phyloP scores from a whole-genome alignment of 306 rosid genomes.

The Biancaea sappan region DNA sequence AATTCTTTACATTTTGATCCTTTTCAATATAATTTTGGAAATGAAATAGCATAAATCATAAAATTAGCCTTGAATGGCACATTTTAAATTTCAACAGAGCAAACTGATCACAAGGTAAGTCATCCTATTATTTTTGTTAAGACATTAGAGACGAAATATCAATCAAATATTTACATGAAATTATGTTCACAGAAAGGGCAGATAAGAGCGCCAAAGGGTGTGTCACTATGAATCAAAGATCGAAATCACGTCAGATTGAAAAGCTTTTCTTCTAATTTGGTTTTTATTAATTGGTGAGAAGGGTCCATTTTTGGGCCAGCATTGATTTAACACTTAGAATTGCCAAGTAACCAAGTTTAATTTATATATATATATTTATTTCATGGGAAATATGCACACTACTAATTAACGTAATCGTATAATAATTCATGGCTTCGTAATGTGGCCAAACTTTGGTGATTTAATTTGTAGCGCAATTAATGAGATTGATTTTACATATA shows the following conservation, averaged over 20 bases:
- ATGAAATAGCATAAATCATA: too few species aligned
- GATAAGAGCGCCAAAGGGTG: conserved; percentile 6
- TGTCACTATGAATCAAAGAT: neutral
- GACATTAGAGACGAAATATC: neutral
- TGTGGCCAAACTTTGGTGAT: neutral
- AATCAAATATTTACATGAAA: neutral
- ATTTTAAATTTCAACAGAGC: too few species aligned
- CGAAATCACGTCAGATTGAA: conserved; percentile 1
- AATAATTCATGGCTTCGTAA: neutral
- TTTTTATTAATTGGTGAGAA: conserved; percentile 19
- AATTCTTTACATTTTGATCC: too few species aligned
- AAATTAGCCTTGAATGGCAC: too few species aligned
- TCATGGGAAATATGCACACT: too few species aligned
- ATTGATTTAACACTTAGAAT: neutral
- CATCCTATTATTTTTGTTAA: too few species aligned
- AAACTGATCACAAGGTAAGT: too few species aligned
- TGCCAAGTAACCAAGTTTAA: conserved; percentile 11
- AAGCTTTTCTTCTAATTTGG: neutral
- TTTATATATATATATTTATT: too few species aligned
- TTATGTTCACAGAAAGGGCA: neutral
- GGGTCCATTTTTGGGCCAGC: conserved; percentile 3
- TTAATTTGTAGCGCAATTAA: neutral
- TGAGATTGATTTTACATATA: conserved; percentile 20
- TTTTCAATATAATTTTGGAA: too few species aligned
- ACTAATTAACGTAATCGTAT: neutral